Conservation (phyloP, 352 stramenopile species). For the Phytophthora tentaculata region DNA sequence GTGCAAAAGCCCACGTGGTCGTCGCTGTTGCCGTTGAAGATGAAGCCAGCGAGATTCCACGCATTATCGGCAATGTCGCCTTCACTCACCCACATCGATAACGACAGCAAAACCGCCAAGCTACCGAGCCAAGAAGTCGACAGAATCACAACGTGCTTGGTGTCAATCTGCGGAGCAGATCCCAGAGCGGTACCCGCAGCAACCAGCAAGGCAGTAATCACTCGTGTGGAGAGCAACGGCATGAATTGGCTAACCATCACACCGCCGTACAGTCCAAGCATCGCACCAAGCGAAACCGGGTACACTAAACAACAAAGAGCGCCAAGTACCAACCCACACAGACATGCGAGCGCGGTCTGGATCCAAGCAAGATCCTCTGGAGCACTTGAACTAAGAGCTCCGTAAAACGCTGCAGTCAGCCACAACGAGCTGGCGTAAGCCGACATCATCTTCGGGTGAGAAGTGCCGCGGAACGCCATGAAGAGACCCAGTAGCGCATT, state of each 20-base stretch:
- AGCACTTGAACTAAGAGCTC: constrained; percentile 57
- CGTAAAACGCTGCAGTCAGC: constrained; percentile 74
- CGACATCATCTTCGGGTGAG: constrained; percentile 58
- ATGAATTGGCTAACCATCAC: constrained; percentile 76
- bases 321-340: constrained; percentile 79
- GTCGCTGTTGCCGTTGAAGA: constrained; percentile 63
- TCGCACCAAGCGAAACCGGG: constrained; percentile 57
- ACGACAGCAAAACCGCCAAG: constrained; percentile 67
- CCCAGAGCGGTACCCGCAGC: constrained; percentile 49
- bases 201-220: constrained; percentile 60
- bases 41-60: constrained; percentile 69
- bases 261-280: constrained; percentile 71
- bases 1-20: constrained; percentile 61
- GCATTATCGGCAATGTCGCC: constrained; percentile 69
- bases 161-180: constrained; percentile 42
- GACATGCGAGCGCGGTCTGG: constrained; percentile 63
- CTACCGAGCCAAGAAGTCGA: constrained; percentile 74
- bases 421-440: constrained; percentile 65
- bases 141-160: constrained; percentile 72
- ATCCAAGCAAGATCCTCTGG: constrained; percentile 70
- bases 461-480: constrained; percentile 65
- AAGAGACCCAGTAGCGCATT: constrained; percentile 61
- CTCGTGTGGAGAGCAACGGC: constrained; percentile 57
- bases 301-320: constrained; percentile 71
- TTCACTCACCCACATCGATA: constrained; percentile 73